phyloP scores from a whole-genome alignment of 148 eudicot genomes.

The Cornus florida region DNA sequence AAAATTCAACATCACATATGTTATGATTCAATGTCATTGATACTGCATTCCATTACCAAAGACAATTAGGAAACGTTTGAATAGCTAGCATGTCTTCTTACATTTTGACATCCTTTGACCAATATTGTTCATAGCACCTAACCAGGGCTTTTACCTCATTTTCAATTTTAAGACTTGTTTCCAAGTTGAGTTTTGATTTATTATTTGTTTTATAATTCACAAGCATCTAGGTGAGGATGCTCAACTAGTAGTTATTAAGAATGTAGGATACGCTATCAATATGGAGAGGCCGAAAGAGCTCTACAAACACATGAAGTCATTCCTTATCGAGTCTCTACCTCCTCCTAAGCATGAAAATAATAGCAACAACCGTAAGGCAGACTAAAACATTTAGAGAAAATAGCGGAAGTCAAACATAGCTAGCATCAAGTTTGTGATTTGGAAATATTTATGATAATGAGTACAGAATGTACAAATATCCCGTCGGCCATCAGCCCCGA shows the following conservation, averaged over 20 bases:
- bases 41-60: not conserved
- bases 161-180: too few relatives aligned
- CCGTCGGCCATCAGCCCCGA: not conserved
- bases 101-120: not conserved
- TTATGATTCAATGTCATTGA: not conserved
- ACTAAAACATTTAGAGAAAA: not conserved
- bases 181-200: too few relatives aligned
- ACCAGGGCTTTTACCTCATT: too few relatives aligned
- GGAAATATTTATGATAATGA: not conserved
- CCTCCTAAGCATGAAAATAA: slow-evolving; percentile 21
- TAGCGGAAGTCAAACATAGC: not conserved
- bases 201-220: not conserved
- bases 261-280: slow-evolving; percentile 83
- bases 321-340: slow-evolving; percentile 37
- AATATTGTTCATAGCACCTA: not conserved
- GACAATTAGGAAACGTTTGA: not conserved
- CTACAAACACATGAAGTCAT: slow-evolving; percentile 59
- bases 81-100: not conserved
- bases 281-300: slow-evolving; percentile 69
- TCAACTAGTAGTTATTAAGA: slow-evolving; percentile 57
- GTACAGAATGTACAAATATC: not conserved
- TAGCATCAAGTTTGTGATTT: too few relatives aligned
- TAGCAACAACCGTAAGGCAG: slow-evolving; percentile 26
- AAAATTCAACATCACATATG: too few relatives aligned
- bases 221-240: slow-evolving; percentile 75